These are phyloP conservation scores for Eruca vesicaria DNA, from an alignment of 441 rosid species.

Conservation along the genomic window DNA sequence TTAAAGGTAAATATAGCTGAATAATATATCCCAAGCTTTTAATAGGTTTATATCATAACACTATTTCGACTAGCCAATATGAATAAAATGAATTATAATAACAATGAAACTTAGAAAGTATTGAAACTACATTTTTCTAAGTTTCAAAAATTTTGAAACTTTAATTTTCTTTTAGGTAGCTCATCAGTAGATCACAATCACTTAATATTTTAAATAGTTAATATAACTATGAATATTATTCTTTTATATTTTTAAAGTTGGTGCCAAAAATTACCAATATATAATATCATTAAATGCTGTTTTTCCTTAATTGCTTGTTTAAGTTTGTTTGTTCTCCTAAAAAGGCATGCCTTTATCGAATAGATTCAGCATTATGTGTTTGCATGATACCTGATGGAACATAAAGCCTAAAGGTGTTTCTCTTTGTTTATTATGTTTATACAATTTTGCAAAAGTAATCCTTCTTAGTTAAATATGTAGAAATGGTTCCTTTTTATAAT, in stretches of 20 bases:
- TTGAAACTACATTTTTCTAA: neutral
- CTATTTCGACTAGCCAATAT: neutral
- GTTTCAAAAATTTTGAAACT: no score
- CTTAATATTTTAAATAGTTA: neutral
- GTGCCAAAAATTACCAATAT: neutral
- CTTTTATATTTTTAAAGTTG: neutral
- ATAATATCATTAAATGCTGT: neutral
- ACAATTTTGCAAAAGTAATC: neutral
- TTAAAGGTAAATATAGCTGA: neutral
- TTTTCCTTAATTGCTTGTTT: neutral
- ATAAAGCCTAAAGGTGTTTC: slow-evolving; percentile 20
- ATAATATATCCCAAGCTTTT: neutral
- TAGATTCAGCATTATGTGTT: slow-evolving; percentile 23
- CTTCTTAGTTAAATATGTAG: neutral
- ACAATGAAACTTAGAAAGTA: neutral
- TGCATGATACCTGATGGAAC: slow-evolving; percentile 19
- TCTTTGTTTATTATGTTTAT: slow-evolving; percentile 1
- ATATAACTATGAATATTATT: neutral
- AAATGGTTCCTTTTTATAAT: neutral
- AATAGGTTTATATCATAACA: neutral
- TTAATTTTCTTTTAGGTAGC: neutral
- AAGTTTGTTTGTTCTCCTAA: slow-evolving; percentile 12
- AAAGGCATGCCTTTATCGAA: slow-evolving; percentile 19
- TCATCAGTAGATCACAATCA: neutral
- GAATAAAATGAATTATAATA: neutral